A percentile compares a stretch with the other conserved stretches of the same genome.
These are phyloP conservation scores for Penicillium rolfsii DNA, from an alignment of 2,329 filamentous ascomycete genomes.

Conservation along the genomic window DNA sequence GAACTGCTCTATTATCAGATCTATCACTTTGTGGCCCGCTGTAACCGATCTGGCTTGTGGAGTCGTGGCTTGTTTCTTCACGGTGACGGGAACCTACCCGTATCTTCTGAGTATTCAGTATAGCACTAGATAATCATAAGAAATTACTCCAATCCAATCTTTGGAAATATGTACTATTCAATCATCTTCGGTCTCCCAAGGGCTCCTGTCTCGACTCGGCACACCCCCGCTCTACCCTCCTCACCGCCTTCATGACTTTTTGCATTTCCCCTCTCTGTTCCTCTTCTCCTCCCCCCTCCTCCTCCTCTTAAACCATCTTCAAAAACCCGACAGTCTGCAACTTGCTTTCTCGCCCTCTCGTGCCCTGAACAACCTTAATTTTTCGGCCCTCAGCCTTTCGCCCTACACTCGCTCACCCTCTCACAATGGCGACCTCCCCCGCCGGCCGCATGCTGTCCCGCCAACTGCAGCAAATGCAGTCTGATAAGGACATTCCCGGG, in stretches of 20 bases:
- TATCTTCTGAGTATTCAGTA: background rate
- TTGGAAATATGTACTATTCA: background rate
- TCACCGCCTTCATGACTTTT: constrained; percentile 28
- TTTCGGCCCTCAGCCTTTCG: background rate
- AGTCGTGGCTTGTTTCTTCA: background rate
- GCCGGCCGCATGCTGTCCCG: constrained; percentile 69
- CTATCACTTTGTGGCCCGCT: background rate
- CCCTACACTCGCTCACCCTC: background rate
- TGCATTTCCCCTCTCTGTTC: constrained; percentile 9
- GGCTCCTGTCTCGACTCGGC: background rate
- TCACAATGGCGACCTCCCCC: constrained; percentile 48
- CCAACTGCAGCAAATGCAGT: constrained; percentile 94
- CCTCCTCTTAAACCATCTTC: background rate
- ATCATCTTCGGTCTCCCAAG: background rate
- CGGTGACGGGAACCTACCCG: background rate
- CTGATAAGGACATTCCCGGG: constrained; percentile 85
- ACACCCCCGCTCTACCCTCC: constrained; percentile 12
- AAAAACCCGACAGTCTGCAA: background rate
- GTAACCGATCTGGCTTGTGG: background rate
- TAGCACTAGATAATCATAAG: background rate
- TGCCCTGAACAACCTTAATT: background rate
- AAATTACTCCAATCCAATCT: background rate
- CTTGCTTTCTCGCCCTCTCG: background rate
- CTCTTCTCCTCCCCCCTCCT: background rate
- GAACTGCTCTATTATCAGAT: background rate